Base-by-base conservation (phyloP, 164 flowering plant species). In the Vitis rotundifolia region DNA sequence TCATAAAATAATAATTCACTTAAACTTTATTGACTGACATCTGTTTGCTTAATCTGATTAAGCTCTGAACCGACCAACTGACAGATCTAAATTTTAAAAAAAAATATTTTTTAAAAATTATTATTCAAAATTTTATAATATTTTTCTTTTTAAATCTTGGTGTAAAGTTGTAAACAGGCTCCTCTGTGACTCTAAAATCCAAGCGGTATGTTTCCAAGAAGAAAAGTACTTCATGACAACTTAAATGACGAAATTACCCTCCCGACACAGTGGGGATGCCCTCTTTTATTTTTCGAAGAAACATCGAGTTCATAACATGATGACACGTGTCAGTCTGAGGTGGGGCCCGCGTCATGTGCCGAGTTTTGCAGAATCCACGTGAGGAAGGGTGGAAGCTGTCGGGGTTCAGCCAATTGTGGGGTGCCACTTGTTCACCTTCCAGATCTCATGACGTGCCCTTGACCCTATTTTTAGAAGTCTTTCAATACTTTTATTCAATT, bases 341-440 rank as follows among this genome's bases (percentile, higher is more conserved):
- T 74, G 77, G 80, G 75, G 12, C 67, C 71, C 44, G 16, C 48
- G 1, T 22, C 64, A 51, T 37, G 0, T 50, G 64, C 64, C 19
- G 18, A 49, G 58, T 31, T 59, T 64, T 53, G 60, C 74, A 74
- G 81, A 15, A 22, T 68, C 78, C 76, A 78, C 78, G 76, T 78
- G 78, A 72, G 66, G 29, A 47, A 64, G 51, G 64, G 16, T 58
- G 50, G 64, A 31, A 49, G 12, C 1, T 26, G 56, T 64, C 75
- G 59, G 50, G 52, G 16, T 26, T 2, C 6, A 11, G 1, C 73
- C 71, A 72, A 66, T 18, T 5, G n/a, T 12, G 2, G 10, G n/a
- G 0, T 26, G 76, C 68, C 76, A 73, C 68, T 69, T 66, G 12
- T 14, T 11, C 0, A 5, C 51, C 14, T 68, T 31, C 18, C n/a